These are phyloP conservation scores for Citrullus colocynthis DNA, from an alignment of 306 rosid genomes.

Conservation along the genomic window DNA sequence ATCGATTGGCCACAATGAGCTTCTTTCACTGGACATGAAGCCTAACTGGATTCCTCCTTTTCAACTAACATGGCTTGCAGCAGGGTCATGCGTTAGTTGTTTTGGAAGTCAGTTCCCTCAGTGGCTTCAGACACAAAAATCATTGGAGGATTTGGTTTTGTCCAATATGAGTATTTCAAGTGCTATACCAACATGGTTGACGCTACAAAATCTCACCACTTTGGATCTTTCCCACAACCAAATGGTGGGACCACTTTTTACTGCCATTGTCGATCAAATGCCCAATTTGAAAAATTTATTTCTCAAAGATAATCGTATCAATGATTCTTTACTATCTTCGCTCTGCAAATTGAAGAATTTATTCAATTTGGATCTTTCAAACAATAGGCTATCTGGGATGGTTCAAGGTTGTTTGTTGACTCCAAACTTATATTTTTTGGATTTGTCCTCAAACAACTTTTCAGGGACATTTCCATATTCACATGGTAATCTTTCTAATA, in stretches of 20 bases:
- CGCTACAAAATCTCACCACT: not conserved
- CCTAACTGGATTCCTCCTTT: not conserved
- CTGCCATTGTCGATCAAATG: not conserved
- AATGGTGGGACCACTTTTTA: not conserved
- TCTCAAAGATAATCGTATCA: not conserved
- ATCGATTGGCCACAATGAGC: not conserved
- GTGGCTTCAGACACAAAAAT: not conserved
- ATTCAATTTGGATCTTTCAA: not conserved
- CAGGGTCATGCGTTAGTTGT: not conserved
- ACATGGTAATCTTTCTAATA: not conserved
- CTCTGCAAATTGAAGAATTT: not conserved
- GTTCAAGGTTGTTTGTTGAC: not conserved
- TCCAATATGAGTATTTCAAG: not conserved
- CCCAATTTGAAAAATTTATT: not conserved
- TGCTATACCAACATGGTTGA: not conserved
- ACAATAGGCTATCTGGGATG: not conserved
- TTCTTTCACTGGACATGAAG: not conserved
- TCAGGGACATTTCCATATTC: conserved; percentile 7
- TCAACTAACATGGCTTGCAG: not conserved
- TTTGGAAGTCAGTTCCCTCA: not conserved
- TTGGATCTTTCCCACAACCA: conserved; percentile 10
- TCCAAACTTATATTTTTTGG: not conserved
- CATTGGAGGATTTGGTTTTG: not conserved
- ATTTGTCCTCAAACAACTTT: not conserved
- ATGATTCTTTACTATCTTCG: not conserved